Evolutionary conservation across 164 flowering plant species (phyloP), one percentile per base, ranked within the genome.

Genomic region (Umbellularia californica): DNA sequence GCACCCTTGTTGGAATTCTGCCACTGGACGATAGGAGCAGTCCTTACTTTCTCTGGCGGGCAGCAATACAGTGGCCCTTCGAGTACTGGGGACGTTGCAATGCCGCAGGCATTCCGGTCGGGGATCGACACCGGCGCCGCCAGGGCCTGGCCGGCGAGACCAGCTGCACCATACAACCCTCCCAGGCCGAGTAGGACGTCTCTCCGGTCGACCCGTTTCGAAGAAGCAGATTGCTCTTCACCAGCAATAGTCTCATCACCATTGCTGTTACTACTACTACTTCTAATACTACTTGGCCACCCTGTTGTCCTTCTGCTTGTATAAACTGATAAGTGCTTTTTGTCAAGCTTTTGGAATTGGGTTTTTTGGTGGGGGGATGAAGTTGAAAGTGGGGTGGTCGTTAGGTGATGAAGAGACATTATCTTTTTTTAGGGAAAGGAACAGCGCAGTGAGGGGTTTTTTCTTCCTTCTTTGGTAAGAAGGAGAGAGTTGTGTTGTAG

Each of bases 141-240:
- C 2, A 28, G 27, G 24, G 52, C 67, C 66, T 62, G 19, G 11
- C n/a, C 13, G 33, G 10, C 23, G 52, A 20, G 19, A 58, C 66
- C 25, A 5, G 66, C 28, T 2, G 66, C 66, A 1, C 67, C 74
- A 27, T 60, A 72, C 52, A 72, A 58, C 17, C 74, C 74, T 13
- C 74, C 74, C 24, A 72, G 17, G 17, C 74, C 74, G 28, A 72
- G 66, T 22, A 72, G 74, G 14, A 72, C 66, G 68, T 72, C 62
- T 10, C 74, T 68, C 23, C 74, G 50, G 51, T 72, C 74, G 13
- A 72, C 24, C 52, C n/a, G 28, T 24, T 27, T 41, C 0, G 47
- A 41, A 5, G 47, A 41, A 41, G 47, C 11, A 6, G 70, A 33
- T 67, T 67, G 30, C 47, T 33, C 70, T 3, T 27, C 70, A 41